phyloP scores from a whole-genome alignment of 805 yeast genomes.

The Lipomyces starkeyi region DNA sequence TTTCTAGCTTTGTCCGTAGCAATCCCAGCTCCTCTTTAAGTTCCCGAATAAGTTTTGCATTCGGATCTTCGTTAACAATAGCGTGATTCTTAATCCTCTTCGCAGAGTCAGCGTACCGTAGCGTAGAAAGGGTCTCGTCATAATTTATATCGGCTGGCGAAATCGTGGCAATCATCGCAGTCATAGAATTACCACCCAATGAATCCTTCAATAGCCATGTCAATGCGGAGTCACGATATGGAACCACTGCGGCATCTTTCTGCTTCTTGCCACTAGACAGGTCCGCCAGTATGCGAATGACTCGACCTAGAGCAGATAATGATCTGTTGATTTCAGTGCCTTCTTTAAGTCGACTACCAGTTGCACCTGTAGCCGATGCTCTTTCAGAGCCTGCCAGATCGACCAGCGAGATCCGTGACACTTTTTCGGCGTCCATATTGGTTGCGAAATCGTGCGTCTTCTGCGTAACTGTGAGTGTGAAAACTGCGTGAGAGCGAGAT shows the following conservation, averaged over 20 bases:
- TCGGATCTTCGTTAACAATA: slow-evolving; percentile 52
- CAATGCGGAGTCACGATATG: slow-evolving; percentile 75
- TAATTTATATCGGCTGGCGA: slow-evolving; percentile 68
- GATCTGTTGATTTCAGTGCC: slow-evolving; percentile 81
- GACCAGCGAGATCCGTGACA: slow-evolving; percentile 66
- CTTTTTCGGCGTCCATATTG: slow-evolving; percentile 52
- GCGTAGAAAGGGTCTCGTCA: slow-evolving; percentile 76
- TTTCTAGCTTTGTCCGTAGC: slow-evolving; percentile 30
- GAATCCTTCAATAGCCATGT: slow-evolving; percentile 79
- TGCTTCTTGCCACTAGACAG: slow-evolving; percentile 59
- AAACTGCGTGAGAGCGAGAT: slow-evolving; percentile 81
- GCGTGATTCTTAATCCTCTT: slow-evolving; percentile 72
- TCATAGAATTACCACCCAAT: slow-evolving; percentile 85
- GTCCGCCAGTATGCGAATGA: slow-evolving; percentile 58
- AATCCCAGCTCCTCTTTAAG: slow-evolving; percentile 40
- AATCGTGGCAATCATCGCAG: slow-evolving; percentile 84
- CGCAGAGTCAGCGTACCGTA: slow-evolving; percentile 79
- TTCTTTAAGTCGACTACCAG: slow-evolving; percentile 53
- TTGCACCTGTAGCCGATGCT: slow-evolving; percentile 64
- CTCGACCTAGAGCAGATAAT: slow-evolving; percentile 76
- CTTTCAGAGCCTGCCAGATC: slow-evolving; percentile 88
- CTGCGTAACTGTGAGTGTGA: slow-evolving; percentile 67
- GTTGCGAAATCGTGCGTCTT: slow-evolving; percentile 50
- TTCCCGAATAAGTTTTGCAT: slow-evolving; percentile 39
- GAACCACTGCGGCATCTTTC: slow-evolving; percentile 43